These are phyloP conservation scores for Wickerhamomyces canadensis DNA, from an alignment of 805 yeast genomes.

Conservation along the genomic window DNA sequence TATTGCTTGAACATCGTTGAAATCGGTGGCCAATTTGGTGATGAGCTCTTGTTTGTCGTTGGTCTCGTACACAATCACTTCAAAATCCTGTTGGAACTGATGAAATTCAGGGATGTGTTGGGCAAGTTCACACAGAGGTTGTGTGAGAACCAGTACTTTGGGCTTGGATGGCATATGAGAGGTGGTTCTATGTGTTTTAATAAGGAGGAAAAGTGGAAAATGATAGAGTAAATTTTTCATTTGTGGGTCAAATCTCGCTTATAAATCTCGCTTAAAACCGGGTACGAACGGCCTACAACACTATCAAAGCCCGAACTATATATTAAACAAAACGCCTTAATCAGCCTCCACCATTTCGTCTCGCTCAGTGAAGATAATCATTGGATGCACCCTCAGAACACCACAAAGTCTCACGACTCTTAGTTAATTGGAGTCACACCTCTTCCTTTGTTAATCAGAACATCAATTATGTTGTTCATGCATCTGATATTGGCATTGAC, in stretches of 20 bases:
- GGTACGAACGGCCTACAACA: no score
- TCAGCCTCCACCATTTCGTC: no score
- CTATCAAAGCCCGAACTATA: no score
- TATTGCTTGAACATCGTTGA: neutral
- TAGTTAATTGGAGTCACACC: neutral
- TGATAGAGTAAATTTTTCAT: no score
- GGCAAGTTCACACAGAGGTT: neutral
- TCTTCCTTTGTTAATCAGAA: neutral
- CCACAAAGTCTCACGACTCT: no score
- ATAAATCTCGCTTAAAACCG: no score
- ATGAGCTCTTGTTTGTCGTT: neutral
- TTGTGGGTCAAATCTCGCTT: no score
- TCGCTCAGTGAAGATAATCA: no score
- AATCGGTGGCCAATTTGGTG: neutral
- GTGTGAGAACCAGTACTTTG: neutral
- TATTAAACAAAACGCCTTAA: no score
- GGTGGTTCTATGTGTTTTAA: no score
- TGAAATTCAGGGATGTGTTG: constrained; percentile 1
- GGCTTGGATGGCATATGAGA: neutral
- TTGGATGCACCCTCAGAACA: no score
- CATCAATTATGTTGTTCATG: constrained; percentile 1
- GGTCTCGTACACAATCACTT: neutral
- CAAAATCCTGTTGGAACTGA: neutral
- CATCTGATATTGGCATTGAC: constrained; percentile 1
- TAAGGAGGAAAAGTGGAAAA: no score